Base-by-base conservation (phyloP, 73 alveolate genomes). In the Paramecium octaurelia region DNA sequence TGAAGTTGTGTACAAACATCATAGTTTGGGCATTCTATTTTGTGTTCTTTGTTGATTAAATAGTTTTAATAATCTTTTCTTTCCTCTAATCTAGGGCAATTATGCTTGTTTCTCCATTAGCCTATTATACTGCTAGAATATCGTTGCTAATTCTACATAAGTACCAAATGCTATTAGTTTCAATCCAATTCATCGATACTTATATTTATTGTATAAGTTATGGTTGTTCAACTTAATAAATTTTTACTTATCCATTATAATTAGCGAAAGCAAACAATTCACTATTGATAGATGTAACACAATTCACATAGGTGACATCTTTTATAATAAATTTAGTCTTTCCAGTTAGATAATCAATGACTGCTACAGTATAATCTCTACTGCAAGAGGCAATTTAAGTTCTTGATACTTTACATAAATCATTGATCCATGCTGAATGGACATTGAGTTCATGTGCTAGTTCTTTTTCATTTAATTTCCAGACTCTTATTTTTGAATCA, bases 341-440 rank as follows among this genome's bases (percentile, higher is more conserved):
- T 42, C 76, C 91, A 43, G 70, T 80, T 10, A 24, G 6, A 80
- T 24, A 80, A 46, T 80, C 91, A 23, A 80, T 42, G 2, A 80
- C 91, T 4, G 91, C 91, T 4, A 80, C 91, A n/a, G 91, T 80
- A 43, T 31, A 80, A 80, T 80, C 91, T 80, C 91, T 80, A 35
- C 91, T 80, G 46, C 91, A 80, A 43, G 91, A 80, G 11, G 91
- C 91, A 31, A 80, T 80, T 18, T 23, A 46, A 18, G 31, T 80
- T 48, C 57, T 42, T 24, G 91, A 80, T 23, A 80, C 46, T 35
- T 46, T 80, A 48, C 91, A 80, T 24, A 80, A 24, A 48, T 80
- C 91, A 44, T 80, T 80, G 4, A 80, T 80, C 91, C 91, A 80
- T 8, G 91, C 91, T 8, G 91, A 80, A 48, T 80, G 91, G 27